Conservation (phyloP, 345 rosid species). For the Brassica cretica region DNA sequence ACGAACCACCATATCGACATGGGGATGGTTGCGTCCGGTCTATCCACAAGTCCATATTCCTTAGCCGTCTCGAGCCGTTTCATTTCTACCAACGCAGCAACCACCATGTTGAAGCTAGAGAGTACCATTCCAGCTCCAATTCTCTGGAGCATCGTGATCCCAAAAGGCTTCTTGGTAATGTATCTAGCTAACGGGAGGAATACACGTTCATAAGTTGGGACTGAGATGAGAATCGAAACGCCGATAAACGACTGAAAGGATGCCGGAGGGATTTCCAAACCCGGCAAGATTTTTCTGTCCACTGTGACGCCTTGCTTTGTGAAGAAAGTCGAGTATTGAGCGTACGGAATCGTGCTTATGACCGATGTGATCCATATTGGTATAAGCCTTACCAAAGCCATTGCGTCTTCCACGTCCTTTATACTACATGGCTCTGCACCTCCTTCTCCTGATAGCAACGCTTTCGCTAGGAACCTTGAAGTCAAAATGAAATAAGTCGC, state of each 20-base stretch:
- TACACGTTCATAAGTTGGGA: constrained; percentile 55
- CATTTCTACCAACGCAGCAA: constrained; percentile 33
- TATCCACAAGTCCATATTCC: constrained; percentile 10
- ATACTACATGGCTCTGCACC: constrained; percentile 48
- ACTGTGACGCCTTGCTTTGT: constrained; percentile 78
- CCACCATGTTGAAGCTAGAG: constrained; percentile 22
- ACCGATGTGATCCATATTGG: constrained; percentile 74
- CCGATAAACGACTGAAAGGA: constrained; percentile 62
- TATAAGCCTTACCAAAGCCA: constrained; percentile 57
- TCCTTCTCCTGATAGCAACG: constrained; percentile 40
- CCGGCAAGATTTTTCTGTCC: constrained; percentile 48
- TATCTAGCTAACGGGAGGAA: constrained; percentile 48
- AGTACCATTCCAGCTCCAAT: constrained; percentile 39
- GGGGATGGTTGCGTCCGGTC: constrained; percentile 14
- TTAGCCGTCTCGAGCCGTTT: constrained; percentile 23
- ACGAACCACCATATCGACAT: constrained; percentile 47
- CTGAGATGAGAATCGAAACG: constrained; percentile 54
- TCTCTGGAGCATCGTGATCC: constrained; percentile 41
- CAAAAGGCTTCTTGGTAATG: constrained; percentile 33
- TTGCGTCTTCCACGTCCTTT: constrained; percentile 79
- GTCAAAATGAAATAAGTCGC: background rate
- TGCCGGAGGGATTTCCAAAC: constrained; percentile 62
- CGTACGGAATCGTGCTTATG: constrained; percentile 52
- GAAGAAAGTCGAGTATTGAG: constrained; percentile 68
- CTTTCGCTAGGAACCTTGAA: constrained; percentile 48